Percentiles rank a stretch among this genome's conserved stretches.
Evolutionary conservation across 371 early-diverging fungal species (phyloP).

Genomic region (Mortierella sp.): DNA sequence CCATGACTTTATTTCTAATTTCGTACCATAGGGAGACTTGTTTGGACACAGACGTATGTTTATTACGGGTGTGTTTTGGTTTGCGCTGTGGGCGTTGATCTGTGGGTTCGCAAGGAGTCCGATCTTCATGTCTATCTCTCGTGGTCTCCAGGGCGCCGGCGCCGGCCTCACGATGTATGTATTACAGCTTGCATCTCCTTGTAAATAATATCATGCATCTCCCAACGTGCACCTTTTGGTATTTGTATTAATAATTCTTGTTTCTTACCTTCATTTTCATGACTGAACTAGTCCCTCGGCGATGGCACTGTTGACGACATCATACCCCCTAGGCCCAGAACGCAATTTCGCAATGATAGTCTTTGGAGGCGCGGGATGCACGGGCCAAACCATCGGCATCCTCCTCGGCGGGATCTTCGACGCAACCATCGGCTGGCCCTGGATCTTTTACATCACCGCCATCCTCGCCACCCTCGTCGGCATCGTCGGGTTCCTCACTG

Average conservation of each 20-base stretch:
- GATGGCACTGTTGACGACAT: slow-evolving; percentile 21
- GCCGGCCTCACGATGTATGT: slow-evolving; percentile 63
- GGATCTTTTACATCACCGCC: slow-evolving; percentile 59
- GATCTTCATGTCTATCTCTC: slow-evolving; percentile 60
- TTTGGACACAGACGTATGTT: slow-evolving; percentile 60
- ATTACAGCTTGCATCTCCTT: slow-evolving; percentile 12
- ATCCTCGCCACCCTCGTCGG: slow-evolving; percentile 41
- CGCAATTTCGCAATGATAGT: slow-evolving; percentile 11
- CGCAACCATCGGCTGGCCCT: slow-evolving; percentile 58
- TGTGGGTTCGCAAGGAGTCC: slow-evolving; percentile 57
- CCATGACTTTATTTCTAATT: not conserved
- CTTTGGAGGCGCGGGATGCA: slow-evolving; percentile 18
- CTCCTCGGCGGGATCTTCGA: slow-evolving; percentile 30
- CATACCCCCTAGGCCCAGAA: slow-evolving; percentile 4
- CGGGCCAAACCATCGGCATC: slow-evolving; percentile 27
- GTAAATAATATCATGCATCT: not conserved
- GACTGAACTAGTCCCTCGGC: not conserved
- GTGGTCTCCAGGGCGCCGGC: slow-evolving; percentile 62
- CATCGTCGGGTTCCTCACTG: slow-evolving; percentile 24
- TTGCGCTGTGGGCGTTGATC: slow-evolving; percentile 50
- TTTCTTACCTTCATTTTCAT: not conserved
- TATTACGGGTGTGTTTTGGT: slow-evolving; percentile 58
- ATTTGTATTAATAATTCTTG: too few species aligned
- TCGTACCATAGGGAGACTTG: slow-evolving; percentile 51
- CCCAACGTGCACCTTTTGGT: too few species aligned